phyloP scores from a whole-genome alignment of 2,329 filamentous ascomycete species.

The Colletotrichum chlorophyti region DNA sequence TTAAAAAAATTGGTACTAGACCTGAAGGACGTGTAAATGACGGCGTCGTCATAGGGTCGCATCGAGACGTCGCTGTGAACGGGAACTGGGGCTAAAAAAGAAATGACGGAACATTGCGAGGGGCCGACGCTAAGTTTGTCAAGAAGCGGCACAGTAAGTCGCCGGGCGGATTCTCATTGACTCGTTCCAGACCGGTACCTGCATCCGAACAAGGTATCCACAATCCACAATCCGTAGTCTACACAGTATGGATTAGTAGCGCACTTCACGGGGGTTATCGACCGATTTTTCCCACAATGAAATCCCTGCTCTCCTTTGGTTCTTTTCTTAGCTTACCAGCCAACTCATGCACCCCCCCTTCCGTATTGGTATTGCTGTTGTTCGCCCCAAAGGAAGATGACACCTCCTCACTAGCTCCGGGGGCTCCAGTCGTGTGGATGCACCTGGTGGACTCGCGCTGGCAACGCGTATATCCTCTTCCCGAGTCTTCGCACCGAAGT shows the following conservation, averaged over 20 bases:
- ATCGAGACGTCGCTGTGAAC: neutral
- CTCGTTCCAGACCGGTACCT: slow-evolving; percentile 25
- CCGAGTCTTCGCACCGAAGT: too few species aligned
- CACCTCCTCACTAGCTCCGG: neutral
- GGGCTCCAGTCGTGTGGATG: too few species aligned
- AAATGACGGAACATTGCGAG: neutral
- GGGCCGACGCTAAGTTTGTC: slow-evolving; percentile 7
- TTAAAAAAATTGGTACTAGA: slow-evolving; percentile 1
- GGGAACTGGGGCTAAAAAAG: neutral
- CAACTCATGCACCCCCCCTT: neutral
- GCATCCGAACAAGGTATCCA: slow-evolving; percentile 24
- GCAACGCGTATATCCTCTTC: too few species aligned
- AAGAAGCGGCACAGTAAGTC: neutral
- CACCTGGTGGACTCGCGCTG: too few species aligned
- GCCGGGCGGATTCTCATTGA: neutral
- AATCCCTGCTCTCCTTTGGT: neutral
- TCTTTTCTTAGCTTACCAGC: neutral
- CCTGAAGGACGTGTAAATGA: slow-evolving; percentile 17
- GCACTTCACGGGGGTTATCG: too few species aligned
- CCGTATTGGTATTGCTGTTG: too few species aligned
- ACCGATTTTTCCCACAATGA: too few species aligned
- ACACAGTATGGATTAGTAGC: neutral
- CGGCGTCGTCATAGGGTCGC: neutral
- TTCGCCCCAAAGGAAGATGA: neutral
- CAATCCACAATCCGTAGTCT: neutral